phyloP scores from a whole-genome alignment of 768 basidiomycete species.

The Leccinum uliginosum region DNA sequence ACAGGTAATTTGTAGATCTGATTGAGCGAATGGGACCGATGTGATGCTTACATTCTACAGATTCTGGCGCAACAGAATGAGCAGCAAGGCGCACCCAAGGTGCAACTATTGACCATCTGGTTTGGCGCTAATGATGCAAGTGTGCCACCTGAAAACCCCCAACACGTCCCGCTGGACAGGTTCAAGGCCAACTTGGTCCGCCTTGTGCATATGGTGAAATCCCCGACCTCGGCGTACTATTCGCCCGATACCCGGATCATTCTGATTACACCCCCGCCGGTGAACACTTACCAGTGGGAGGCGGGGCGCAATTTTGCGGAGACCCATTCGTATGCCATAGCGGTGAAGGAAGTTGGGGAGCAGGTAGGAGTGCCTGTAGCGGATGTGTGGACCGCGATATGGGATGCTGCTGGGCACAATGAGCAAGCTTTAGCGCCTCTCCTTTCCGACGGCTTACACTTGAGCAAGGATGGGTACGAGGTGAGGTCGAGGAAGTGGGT shows the following conservation, averaged over 20 bases:
- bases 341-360: constrained; percentile 56
- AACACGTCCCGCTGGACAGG: constrained; percentile 69
- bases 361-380: constrained; percentile 56
- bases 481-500: constrained; percentile 37
- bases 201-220: constrained; percentile 60
- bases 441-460: constrained; percentile 75
- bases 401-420: constrained; percentile 63
- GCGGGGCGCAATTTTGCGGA: constrained; percentile 50
- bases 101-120: constrained; percentile 82
- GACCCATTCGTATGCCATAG: constrained; percentile 68
- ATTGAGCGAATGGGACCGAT: not conserved
- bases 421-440: constrained; percentile 49
- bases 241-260: constrained; percentile 72
- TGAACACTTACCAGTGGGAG: constrained; percentile 58
- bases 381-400: constrained; percentile 74
- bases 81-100: constrained; percentile 46
- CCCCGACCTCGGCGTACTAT: constrained; percentile 58
- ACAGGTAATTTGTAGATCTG: constrained; percentile 45
- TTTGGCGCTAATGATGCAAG: constrained; percentile 85
- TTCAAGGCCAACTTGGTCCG: constrained; percentile 61
- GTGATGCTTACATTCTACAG: constrained; percentile 30
- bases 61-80: constrained; percentile 52
- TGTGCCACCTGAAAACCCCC: constrained; percentile 54
- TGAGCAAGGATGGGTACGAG: constrained; percentile 69
- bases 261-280: constrained; percentile 82